Evolutionary conservation across 2,329 filamentous ascomycete genomes (phyloP).

Genomic region (Hypomyces rosellus): DNA sequence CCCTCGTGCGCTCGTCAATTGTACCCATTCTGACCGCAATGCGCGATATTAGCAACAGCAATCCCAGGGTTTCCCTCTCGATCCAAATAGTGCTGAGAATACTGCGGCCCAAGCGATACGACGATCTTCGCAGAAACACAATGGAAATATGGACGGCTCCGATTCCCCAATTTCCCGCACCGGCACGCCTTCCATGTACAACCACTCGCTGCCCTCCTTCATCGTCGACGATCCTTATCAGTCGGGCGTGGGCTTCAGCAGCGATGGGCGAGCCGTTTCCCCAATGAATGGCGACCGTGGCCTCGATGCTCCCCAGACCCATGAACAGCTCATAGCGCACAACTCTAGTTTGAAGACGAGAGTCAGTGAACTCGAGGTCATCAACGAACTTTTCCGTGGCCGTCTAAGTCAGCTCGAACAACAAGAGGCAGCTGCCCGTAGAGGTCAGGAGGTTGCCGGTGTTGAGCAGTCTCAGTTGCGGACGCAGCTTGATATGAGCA

Average conservation of each 20-base stretch:
- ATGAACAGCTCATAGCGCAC: conserved; percentile 70
- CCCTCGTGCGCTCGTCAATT: not conserved
- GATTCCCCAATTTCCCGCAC: conserved; percentile 76
- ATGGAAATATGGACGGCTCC: conserved; percentile 66
- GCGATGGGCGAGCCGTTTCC: conserved; percentile 46
- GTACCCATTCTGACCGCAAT: too few relatives aligned
- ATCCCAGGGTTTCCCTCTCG: conserved; percentile 34
- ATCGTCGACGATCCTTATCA: conserved; percentile 68
- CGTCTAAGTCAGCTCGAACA: conserved; percentile 74
- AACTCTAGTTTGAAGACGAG: conserved; percentile 90
- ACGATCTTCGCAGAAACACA: conserved; percentile 65
- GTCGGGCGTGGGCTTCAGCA: conserved; percentile 38
- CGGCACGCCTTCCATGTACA: conserved; percentile 69
- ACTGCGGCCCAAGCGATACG: conserved; percentile 48
- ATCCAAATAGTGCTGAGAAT: conserved; percentile 54
- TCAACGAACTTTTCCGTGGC: conserved; percentile 76
- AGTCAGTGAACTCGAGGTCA: conserved; percentile 90
- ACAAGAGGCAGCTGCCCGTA: conserved; percentile 62
- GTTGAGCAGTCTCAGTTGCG: conserved; percentile 52
- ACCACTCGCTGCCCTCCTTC: conserved; percentile 72
- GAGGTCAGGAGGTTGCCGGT: conserved; percentile 51
- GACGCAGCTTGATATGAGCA: conserved; percentile 45
- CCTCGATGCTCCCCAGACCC: conserved; percentile 66
- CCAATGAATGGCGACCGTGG: conserved; percentile 54
- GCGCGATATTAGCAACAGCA: conserved; percentile 27